Percentiles rank a stretch among this genome's conserved stretches.
Evolutionary conservation across 2,329 filamentous ascomycete species (phyloP).

Genomic region (Claviceps arundinis): DNA sequence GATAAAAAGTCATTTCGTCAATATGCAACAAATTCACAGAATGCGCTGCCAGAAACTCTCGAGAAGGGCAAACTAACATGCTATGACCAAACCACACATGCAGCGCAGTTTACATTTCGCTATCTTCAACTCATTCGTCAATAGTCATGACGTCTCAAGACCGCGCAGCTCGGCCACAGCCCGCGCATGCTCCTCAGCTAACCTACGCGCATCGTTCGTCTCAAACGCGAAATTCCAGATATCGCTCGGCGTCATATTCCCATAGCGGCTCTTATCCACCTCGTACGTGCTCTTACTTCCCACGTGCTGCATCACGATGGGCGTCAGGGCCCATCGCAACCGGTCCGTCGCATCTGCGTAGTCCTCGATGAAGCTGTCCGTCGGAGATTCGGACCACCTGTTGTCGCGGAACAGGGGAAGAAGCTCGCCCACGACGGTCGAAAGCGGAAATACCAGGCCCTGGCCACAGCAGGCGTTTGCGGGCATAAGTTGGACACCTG

Average conservation of each 20-base stretch:
- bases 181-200: slow-evolving; percentile 2
- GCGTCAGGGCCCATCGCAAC: slow-evolving; percentile 5
- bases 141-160: too few species aligned
- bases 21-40: too few species aligned
- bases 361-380: slow-evolving; percentile 7
- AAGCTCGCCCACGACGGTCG: not conserved
- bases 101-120: too few species aligned
- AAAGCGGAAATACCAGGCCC: slow-evolving; percentile 3
- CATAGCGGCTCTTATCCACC: not conserved
- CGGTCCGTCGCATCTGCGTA: slow-evolving; percentile 1
- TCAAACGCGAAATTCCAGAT: slow-evolving; percentile 8
- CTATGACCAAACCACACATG: too few species aligned
- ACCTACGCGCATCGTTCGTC: not conserved
- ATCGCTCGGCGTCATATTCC: slow-evolving; percentile 5
- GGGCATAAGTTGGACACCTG: slow-evolving; percentile 5
- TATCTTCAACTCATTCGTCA: too few species aligned
- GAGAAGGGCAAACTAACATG: too few species aligned
- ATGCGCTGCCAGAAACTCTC: too few species aligned
- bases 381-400: slow-evolving; percentile 1
- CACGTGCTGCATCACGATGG: slow-evolving; percentile 7
- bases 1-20: too few species aligned
- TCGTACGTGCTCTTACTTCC: slow-evolving; percentile 6
- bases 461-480: slow-evolving; percentile 6
- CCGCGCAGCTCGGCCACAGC: too few species aligned
- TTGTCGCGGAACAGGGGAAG: slow-evolving; percentile 1